Percentiles rank a stretch among this genome's conserved stretches.
Conservation (phyloP, 208 protist genomes). For the Wallacemonas rigidus region DNA sequence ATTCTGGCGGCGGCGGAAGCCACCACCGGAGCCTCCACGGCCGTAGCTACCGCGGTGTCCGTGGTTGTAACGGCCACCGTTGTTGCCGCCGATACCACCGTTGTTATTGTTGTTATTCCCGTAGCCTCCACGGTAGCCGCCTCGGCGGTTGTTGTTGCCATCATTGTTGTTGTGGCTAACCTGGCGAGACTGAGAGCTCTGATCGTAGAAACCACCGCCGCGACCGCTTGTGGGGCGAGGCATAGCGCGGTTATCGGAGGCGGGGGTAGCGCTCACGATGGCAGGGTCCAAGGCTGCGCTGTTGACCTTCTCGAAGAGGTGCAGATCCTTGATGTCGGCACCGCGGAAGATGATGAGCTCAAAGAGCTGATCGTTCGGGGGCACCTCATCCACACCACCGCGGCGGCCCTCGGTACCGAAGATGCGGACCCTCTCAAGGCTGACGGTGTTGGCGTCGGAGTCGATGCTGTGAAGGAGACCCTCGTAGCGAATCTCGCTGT, state of each 20-base stretch:
- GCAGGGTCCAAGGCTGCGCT: slow-evolving; percentile 70
- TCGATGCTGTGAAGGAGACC: slow-evolving; percentile 78
- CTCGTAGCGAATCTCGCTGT: slow-evolving; percentile 89
- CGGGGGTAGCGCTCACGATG: slow-evolving; percentile 63
- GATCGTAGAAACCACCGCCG: slow-evolving; percentile 22
- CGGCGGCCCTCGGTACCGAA: slow-evolving; percentile 88
- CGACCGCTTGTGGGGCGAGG: slow-evolving; percentile 5
- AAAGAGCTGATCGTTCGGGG: slow-evolving; percentile 69
- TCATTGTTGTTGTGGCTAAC: slow-evolving; percentile 29
- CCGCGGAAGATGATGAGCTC: slow-evolving; percentile 91
- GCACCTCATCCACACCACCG: slow-evolving; percentile 52
- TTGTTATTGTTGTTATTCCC: slow-evolving; percentile 23
- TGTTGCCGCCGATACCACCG: slow-evolving; percentile 27
- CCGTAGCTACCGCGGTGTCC: slow-evolving; percentile 34
- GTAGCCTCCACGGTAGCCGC: slow-evolving; percentile 29
- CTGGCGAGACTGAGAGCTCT: slow-evolving; percentile 3
- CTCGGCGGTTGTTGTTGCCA: slow-evolving; percentile 15
- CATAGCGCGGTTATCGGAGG: slow-evolving; percentile 17
- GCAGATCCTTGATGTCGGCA: slow-evolving; percentile 85
- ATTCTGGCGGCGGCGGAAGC: slow-evolving; percentile 56
- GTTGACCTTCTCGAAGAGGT: slow-evolving; percentile 60
- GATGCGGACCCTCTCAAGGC: slow-evolving; percentile 85
- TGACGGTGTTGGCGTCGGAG: slow-evolving; percentile 80
- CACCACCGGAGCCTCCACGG: slow-evolving; percentile 41
- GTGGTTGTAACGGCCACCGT: slow-evolving; percentile 39